Conservation (phyloP, 1,284 basidiomycete species). For the Sanghuangporus weigelae region DNA sequence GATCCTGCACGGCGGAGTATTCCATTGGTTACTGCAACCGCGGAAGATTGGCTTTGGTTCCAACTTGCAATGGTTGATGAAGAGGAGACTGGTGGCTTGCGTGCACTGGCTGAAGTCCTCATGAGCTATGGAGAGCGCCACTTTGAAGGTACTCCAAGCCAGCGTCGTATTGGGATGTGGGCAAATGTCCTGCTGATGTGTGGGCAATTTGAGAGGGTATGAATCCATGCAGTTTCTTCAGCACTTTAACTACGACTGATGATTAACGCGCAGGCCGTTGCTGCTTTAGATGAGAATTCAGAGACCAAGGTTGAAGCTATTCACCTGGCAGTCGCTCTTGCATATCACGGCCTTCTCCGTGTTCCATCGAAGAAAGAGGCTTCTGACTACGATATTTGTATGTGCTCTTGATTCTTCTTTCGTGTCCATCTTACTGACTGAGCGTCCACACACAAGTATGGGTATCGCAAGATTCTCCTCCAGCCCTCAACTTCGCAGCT, state of each 20-base stretch:
- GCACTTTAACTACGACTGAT: constrained; percentile 1
- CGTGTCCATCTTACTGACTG: not conserved
- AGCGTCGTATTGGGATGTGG: constrained; percentile 67
- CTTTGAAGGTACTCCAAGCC: constrained; percentile 70
- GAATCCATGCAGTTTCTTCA: constrained; percentile 23
- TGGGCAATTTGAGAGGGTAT: constrained; percentile 89
- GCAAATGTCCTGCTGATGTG: constrained; percentile 88
- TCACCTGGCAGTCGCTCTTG: constrained; percentile 87
- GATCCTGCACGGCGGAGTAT: constrained; percentile 82
- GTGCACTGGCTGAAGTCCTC: constrained; percentile 76
- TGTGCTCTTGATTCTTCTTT: constrained; percentile 28
- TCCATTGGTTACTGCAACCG: constrained; percentile 81
- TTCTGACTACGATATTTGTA: constrained; percentile 79
- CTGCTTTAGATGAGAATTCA: constrained; percentile 83
- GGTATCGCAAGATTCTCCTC: constrained; percentile 54
- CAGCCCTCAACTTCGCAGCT: constrained; percentile 78
- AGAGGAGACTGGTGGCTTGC: constrained; percentile 74
- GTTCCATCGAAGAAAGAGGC: constrained; percentile 75
- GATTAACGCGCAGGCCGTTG: constrained; percentile 59
- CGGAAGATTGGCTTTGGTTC: constrained; percentile 99
- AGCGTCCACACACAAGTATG: constrained; percentile 41
- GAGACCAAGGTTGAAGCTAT: constrained; percentile 93
- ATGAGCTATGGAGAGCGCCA: constrained; percentile 87
- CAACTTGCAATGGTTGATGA: constrained; percentile 87
- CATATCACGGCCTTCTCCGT: constrained; percentile 91